These are phyloP conservation scores for Neoboletus magnificus DNA, from an alignment of 768 basidiomycete species.

Conservation along the genomic window DNA sequence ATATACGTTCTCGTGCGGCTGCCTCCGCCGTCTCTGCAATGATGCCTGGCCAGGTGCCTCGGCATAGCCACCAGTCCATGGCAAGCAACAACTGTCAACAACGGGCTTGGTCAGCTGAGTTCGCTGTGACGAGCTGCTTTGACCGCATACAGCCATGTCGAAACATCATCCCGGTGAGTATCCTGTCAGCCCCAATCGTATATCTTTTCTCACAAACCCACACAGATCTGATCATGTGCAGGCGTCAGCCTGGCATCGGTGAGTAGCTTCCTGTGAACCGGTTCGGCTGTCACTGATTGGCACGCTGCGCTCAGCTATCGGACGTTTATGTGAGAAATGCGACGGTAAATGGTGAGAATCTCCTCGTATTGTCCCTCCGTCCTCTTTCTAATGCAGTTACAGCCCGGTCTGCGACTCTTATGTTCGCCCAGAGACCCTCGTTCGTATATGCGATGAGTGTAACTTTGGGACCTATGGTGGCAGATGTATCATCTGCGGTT, in stretches of 20 bases:
- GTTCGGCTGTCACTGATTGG: constrained; percentile 6
- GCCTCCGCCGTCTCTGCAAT: neutral
- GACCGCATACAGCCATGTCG: constrained; percentile 53
- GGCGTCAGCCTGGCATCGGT: constrained; percentile 97
- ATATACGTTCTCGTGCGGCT: constrained; percentile 1
- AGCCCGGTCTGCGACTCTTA: constrained; percentile 99
- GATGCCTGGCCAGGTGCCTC: neutral
- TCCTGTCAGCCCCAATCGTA: neutral
- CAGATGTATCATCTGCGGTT: constrained; percentile 95
- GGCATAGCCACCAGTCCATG: constrained; percentile 13
- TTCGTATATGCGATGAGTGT: constrained; percentile 98
- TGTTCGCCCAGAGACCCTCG: constrained; percentile 96
- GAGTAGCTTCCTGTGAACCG: constrained; percentile 23
- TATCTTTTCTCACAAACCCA: neutral
- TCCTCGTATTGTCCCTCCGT: neutral
- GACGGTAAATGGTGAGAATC: constrained; percentile 93
- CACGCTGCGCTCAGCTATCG: constrained; percentile 64
- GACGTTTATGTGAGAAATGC: constrained; percentile 97
- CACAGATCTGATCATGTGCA: constrained; percentile 95
- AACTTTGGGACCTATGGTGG: constrained; percentile 99
- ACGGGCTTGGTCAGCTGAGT: constrained; percentile 1
- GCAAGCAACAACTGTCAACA: constrained; percentile 14
- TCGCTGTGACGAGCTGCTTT: neutral
- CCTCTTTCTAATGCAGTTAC: neutral
- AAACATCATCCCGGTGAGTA: constrained; percentile 82